Evolutionary conservation across 75 land plant genomes (phyloP), one percentile per base, ranked within the genome.

Genomic region (Pinus taeda): DNA sequence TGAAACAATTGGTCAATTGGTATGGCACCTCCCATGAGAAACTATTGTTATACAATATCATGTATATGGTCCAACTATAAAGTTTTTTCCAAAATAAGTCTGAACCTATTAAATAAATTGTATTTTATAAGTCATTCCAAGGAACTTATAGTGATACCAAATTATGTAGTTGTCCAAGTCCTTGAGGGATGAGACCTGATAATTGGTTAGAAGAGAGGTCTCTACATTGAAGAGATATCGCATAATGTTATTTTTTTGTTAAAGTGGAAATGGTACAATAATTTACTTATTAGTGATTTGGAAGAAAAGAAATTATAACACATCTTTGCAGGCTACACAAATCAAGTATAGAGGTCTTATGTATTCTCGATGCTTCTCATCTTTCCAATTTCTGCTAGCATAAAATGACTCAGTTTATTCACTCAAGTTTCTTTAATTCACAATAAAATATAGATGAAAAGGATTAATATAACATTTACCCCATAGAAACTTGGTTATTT

Each of bases 101-200:
- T 45, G n/a, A 42, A 11, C 12, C 9, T 42, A 13, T 21, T 2
- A 17, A 69, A 39, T 17, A 77, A 62, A 29, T 37, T 33, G 8
- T 22, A 60, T 74, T 4, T n/a, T 15, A 24, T 17, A 18, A 12
- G 6, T 22, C 4, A 3, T 24, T 64, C 3, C 11, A 22, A 20
- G 33, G 42, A 55, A 80, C 94, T 87, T 80, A 96, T 96, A 96
- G 76, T n/a, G 79, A 76, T 79, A 80, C 77, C 56, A 97, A 71
- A 61, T 89, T 88, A 72, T 91, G 98, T 15, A 92, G 91, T 82
- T 93, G 88, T 58, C 92, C 90, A 75, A 97, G 86, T 77, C 94
- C 98, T 75, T 87, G 89, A 62, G 95, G 98, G 69, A 97, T 89
- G 11, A 78, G 37, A 11, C 95, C 95, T 5, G 81, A 77, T 7